Evolutionary conservation across 1,284 basidiomycete species (phyloP).

Genomic region (Cutaneotrichosporon sp.): DNA sequence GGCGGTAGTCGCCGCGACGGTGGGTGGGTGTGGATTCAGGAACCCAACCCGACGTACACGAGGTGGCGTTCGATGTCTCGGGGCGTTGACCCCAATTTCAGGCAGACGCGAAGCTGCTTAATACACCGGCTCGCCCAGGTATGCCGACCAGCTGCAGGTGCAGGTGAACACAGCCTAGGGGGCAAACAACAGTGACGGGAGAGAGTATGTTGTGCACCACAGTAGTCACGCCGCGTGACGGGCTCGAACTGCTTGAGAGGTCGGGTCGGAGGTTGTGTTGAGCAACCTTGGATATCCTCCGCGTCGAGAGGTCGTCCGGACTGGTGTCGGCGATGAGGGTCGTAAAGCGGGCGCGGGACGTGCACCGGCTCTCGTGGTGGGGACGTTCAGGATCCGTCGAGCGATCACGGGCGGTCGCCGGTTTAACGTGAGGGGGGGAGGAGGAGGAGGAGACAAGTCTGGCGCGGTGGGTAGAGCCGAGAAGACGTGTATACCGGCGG

Average conservation of each 20-base stretch:
- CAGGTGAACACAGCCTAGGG: background rate
- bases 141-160: background rate
- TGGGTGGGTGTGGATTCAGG: background rate
- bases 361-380: background rate
- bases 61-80: background rate
- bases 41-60: background rate
- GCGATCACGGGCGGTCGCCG: too few relatives aligned
- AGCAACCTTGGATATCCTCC: background rate
- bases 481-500: background rate
- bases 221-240: background rate
- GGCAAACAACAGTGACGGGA: background rate
- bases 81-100: background rate
- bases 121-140: background rate
- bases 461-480: background rate
- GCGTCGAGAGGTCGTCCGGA: background rate
- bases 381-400: background rate
- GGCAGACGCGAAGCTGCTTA: background rate
- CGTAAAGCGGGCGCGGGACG: background rate
- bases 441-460: too few relatives aligned
- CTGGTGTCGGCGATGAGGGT: background rate
- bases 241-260: background rate
- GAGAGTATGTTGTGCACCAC: background rate
- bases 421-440: too few relatives aligned
- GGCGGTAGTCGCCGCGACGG: background rate
- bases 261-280: background rate